These are phyloP conservation scores for Calonectria leucothoes DNA, from an alignment of 2,329 filamentous ascomycete species.

Conservation along the genomic window DNA sequence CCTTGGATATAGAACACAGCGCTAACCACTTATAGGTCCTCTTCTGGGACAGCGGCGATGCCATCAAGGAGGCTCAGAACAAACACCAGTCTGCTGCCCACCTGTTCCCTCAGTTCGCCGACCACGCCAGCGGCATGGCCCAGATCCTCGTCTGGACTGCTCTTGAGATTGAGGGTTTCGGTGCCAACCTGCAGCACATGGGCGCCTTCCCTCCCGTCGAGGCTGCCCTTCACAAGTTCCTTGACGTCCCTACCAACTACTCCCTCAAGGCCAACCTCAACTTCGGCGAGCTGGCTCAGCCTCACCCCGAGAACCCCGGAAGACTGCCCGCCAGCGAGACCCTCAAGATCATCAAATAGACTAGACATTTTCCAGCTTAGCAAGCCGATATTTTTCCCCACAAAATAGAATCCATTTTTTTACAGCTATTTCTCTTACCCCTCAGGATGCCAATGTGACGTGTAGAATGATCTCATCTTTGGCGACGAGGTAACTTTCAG, in stretches of 20 bases:
- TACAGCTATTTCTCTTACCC: neutral
- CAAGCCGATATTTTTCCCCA: neutral
- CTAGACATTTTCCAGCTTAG: neutral
- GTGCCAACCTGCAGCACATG: slow-evolving; percentile 41
- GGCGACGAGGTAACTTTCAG: neutral
- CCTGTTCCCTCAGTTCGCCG: slow-evolving; percentile 30
- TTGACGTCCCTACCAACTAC: slow-evolving; percentile 32
- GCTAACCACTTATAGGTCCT: slow-evolving; percentile 31
- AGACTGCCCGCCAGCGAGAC: slow-evolving; percentile 38
- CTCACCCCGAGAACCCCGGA: slow-evolving; percentile 30
- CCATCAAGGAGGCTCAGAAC: slow-evolving; percentile 29
- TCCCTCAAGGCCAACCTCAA: slow-evolving; percentile 36
- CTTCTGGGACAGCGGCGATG: slow-evolving; percentile 36
- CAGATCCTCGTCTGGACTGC: slow-evolving; percentile 40
- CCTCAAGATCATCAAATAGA: slow-evolving; percentile 27
- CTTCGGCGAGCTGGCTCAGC: slow-evolving; percentile 28
- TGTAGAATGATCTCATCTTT: neutral
- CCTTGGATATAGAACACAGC: neutral
- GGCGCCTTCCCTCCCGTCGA: slow-evolving; percentile 37
- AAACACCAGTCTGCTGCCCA: slow-evolving; percentile 32
- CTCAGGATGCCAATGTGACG: neutral
- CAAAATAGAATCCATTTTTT: neutral
- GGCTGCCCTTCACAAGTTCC: slow-evolving; percentile 33
- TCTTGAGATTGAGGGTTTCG: slow-evolving; percentile 38
- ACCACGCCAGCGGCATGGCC: slow-evolving; percentile 34